Conservation (phyloP, 2,329 filamentous ascomycete species). For the Penicillium italicum region DNA sequence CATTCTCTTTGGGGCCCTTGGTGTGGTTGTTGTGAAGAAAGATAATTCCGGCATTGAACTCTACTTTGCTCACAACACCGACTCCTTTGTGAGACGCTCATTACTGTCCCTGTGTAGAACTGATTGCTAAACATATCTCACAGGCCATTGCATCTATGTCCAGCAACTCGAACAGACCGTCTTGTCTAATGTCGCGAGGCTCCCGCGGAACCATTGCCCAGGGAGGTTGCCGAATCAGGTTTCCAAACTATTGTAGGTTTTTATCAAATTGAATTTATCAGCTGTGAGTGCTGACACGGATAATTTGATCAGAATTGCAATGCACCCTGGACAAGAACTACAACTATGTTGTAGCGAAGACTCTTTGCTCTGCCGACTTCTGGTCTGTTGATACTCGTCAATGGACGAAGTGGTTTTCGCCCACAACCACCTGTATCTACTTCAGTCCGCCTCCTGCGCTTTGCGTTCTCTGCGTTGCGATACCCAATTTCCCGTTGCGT, state of each 20-base stretch:
- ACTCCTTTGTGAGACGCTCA: slow-evolving; percentile 58
- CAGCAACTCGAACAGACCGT: slow-evolving; percentile 67
- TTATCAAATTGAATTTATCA: neutral
- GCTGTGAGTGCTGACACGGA: neutral
- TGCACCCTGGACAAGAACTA: neutral
- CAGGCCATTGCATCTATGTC: slow-evolving; percentile 83
- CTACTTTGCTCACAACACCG: slow-evolving; percentile 95
- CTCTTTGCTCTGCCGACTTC: neutral
- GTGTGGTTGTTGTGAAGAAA: slow-evolving; percentile 87
- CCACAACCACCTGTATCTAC: neutral
- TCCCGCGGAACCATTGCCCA: slow-evolving; percentile 52
- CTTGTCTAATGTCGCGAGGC: slow-evolving; percentile 82
- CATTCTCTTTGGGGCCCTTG: slow-evolving; percentile 80
- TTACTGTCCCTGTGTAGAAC: neutral
- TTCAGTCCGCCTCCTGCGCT: neutral
- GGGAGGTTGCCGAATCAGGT: slow-evolving; percentile 30
- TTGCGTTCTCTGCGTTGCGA: neutral
- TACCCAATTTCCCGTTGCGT: neutral
- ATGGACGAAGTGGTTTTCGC: neutral
- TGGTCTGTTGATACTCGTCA: neutral
- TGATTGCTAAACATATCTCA: slow-evolving; percentile 6
- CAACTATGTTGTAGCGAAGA: neutral
- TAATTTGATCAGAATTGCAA: neutral
- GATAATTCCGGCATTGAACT: slow-evolving; percentile 70
- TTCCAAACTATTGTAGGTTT: neutral